Percentiles rank a stretch among this genome's conserved stretches.
Evolutionary conservation across 1,284 basidiomycete genomes (phyloP).

Genomic region (Thecaphora frezii): DNA sequence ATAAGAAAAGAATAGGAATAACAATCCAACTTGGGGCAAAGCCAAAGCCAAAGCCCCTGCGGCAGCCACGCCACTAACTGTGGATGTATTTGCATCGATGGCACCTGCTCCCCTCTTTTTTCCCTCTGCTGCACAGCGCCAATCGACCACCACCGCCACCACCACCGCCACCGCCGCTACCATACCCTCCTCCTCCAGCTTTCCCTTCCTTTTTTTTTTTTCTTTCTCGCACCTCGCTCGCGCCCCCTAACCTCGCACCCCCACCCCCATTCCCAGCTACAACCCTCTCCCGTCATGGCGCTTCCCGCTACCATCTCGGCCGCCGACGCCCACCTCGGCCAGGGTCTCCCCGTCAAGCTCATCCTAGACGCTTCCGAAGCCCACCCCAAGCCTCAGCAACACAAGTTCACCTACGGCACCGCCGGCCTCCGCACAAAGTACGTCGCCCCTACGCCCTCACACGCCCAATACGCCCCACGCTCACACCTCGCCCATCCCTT

Average conservation of each 20-base stretch:
- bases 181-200: no score
- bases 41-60: no score
- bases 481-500: not conserved
- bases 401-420: constrained; percentile 82
- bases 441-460: constrained; percentile 6
- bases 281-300: constrained; percentile 26
- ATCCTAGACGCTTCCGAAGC: constrained; percentile 38
- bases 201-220: not conserved
- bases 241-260: no score
- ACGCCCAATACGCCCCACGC: not conserved
- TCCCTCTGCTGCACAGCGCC: no score
- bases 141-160: no score
- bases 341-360: constrained; percentile 35
- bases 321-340: constrained; percentile 29
- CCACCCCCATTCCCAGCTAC: not conserved
- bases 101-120: no score
- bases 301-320: constrained; percentile 35
- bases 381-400: constrained; percentile 62
- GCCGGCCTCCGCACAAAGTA: constrained; percentile 87
- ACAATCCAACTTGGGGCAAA: no score
- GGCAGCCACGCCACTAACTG: no score
- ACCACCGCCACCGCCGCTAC: no score
- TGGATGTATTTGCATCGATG: no score
- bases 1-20: no score
- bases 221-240: not conserved